These are phyloP conservation scores for Daldinia sp. DNA, from an alignment of 2,329 filamentous ascomycete genomes.

Conservation along the genomic window DNA sequence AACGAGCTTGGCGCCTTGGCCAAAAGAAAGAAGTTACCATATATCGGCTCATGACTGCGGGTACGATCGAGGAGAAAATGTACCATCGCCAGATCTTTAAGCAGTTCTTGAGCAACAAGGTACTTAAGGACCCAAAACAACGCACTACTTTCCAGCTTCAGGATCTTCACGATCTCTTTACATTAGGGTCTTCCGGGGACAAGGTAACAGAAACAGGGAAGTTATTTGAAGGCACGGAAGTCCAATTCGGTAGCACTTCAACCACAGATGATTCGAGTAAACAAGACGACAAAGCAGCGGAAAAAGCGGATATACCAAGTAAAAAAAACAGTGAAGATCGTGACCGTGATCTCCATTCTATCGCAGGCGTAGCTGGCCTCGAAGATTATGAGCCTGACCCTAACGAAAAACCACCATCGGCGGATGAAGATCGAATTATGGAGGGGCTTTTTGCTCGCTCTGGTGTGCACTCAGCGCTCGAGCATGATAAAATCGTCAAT, in stretches of 20 bases:
- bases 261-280: conserved; percentile 25
- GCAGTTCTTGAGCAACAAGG: conserved; percentile 96
- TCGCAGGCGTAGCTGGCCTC: conserved; percentile 46
- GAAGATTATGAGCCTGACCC: conserved; percentile 54
- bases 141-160: conserved; percentile 88
- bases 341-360: conserved; percentile 45
- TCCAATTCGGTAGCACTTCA: conserved; percentile 62
- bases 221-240: conserved; percentile 87
- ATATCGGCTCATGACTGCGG: conserved; percentile 96
- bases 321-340: conserved; percentile 34
- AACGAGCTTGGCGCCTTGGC: conserved; percentile 93
- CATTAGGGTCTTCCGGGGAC: conserved; percentile 71
- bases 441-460: conserved; percentile 87
- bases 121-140: conserved; percentile 92
- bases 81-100: conserved; percentile 99
- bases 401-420: conserved; percentile 54
- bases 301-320: conserved; percentile 16
- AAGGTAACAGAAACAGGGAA: conserved; percentile 83
- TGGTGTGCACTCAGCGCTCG: conserved; percentile 87
- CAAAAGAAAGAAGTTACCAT: conserved; percentile 96
- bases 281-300: conserved; percentile 14
- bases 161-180: conserved; percentile 92
- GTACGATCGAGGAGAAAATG: conserved; percentile 99
- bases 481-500: conserved; percentile 91
- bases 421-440: conserved; percentile 80